Evolutionary conservation across 225 moss, liverwort and hornwort genomes (phyloP).

Genomic region (Marchantia paleacea): DNA sequence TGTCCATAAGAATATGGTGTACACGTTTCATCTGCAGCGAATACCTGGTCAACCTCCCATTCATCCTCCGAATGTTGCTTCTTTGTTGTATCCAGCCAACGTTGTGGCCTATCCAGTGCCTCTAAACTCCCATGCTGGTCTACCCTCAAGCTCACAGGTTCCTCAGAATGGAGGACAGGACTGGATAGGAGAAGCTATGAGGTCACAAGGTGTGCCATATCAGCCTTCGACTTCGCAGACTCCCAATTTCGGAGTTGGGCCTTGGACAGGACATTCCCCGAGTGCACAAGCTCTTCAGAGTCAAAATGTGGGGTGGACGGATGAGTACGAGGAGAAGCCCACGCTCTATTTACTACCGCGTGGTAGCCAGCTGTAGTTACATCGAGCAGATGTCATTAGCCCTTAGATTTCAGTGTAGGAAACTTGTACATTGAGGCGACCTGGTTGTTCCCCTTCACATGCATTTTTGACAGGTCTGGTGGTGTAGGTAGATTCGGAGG

Average conservation of each 20-base stretch:
- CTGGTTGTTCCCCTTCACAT: neutral
- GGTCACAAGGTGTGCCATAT: neutral
- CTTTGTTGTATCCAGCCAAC: neutral
- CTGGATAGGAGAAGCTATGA: neutral
- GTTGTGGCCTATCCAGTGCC: slow-evolving; percentile 19
- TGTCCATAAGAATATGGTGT: slow-evolving; percentile 39
- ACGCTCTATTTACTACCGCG: neutral
- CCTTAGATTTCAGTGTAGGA: neutral
- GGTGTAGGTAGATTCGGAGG: neutral
- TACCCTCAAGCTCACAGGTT: neutral
- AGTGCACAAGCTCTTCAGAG: no score
- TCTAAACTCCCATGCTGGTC: slow-evolving; percentile 18
- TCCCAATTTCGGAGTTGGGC: neutral
- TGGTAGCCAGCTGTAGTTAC: neutral
- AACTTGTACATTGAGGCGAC: neutral
- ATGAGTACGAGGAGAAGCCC: slow-evolving; percentile 6
- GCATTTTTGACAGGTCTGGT: neutral
- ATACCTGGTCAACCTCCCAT: slow-evolving; percentile 36
- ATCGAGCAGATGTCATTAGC: neutral
- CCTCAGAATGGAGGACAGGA: neutral
- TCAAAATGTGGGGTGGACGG: neutral
- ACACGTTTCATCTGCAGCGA: slow-evolving; percentile 32
- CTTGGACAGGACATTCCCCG: neutral
- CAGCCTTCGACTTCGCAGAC: neutral
- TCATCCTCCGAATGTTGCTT: neutral